phyloP scores from a whole-genome alignment of 2,329 filamentous ascomycete genomes.

The Aspergillus aculeatus region DNA sequence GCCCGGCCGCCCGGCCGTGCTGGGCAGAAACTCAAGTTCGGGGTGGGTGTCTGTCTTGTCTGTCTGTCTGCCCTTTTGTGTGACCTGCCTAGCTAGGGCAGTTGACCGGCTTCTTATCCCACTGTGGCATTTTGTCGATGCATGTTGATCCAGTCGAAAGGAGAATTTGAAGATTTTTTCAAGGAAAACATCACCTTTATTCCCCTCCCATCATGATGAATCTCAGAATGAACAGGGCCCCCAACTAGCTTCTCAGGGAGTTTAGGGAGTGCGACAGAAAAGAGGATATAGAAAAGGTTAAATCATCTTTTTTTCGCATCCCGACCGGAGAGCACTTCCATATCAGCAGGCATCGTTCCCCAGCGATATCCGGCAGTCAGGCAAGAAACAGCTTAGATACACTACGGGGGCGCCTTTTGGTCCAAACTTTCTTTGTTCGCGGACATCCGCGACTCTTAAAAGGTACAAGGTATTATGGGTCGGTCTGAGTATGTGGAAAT shows the following conservation, averaged over 20 bases:
- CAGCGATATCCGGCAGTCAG: not conserved
- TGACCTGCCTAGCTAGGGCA: not conserved
- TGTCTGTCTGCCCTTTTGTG: not conserved
- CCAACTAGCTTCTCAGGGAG: too few species aligned
- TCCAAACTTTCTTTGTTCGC: constrained; percentile 10
- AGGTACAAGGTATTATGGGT: too few species aligned
- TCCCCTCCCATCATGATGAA: too few species aligned
- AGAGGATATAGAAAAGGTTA: not conserved
- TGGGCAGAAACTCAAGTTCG: not conserved
- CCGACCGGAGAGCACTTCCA: constrained; percentile 14
- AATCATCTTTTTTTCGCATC: not conserved
- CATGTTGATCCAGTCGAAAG: not conserved
- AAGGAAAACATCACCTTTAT: too few species aligned
- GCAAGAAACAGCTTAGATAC: not conserved
- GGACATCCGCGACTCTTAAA: too few species aligned
- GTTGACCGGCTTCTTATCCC: constrained; percentile 4
- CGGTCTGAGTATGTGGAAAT: not conserved
- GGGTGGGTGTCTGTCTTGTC: not conserved
- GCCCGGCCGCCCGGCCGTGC: not conserved
- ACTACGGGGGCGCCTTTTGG: constrained; percentile 9
- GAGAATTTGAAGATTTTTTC: too few species aligned
- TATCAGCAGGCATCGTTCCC: constrained; percentile 11
- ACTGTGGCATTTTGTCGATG: not conserved
- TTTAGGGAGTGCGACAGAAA: too few species aligned
- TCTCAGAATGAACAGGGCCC: too few species aligned